Percentiles rank a stretch among this genome's conserved stretches.
These are phyloP conservation scores for Posidonia australis DNA, from an alignment of 106 monocot species.

Conservation along the genomic window DNA sequence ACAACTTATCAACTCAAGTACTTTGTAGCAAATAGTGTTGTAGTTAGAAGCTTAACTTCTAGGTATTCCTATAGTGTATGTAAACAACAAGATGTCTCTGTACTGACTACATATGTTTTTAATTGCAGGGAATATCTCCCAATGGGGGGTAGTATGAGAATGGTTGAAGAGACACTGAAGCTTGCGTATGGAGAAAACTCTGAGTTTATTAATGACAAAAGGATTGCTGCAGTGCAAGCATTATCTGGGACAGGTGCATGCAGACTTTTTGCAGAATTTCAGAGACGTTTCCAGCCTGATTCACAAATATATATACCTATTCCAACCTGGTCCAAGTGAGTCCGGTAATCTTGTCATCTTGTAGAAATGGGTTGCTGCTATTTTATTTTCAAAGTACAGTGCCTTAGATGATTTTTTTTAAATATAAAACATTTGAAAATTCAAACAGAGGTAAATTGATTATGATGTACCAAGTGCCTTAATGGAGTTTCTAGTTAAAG, in stretches of 20 bases:
- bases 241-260: constrained; percentile 96
- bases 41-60: too few relatives aligned
- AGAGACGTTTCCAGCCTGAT: constrained; percentile 74
- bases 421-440: too few relatives aligned
- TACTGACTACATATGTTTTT: background rate
- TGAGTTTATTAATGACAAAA: constrained; percentile 80
- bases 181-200: constrained; percentile 92
- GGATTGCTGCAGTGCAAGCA: constrained; percentile 81
- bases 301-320: constrained; percentile 94
- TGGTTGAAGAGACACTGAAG: constrained; percentile 83
- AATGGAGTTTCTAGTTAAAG: too few relatives aligned
- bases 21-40: too few relatives aligned
- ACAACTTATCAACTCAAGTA: too few relatives aligned
- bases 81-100: too few relatives aligned
- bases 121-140: constrained; percentile 90
- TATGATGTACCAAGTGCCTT: too few relatives aligned
- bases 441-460: too few relatives aligned
- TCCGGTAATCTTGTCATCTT: background rate
- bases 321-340: constrained; percentile 96
- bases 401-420: background rate
- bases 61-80: too few relatives aligned
- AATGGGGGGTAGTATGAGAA: constrained; percentile 85
- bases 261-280: constrained; percentile 94
- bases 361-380: background rate
- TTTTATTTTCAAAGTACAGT: background rate